A percentile compares a stretch with the other conserved stretches of the same genome.
These are phyloP conservation scores for Plasmodium vivax DNA, from an alignment of 169 alveolate genomes.

Conservation along the genomic window DNA sequence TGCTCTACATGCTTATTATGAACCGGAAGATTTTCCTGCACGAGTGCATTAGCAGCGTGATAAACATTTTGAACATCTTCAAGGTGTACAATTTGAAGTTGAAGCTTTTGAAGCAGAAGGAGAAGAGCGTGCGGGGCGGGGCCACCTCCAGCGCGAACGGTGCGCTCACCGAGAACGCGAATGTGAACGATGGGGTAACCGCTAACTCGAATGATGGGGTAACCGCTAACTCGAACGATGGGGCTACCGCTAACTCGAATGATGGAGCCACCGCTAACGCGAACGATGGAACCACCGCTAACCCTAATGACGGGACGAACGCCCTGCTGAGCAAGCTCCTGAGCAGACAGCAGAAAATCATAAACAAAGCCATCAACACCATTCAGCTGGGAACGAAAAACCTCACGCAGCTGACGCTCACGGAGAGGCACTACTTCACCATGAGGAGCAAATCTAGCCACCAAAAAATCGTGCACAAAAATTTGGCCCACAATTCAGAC, in stretches of 20 bases:
- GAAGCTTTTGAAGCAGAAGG: slow-evolving; percentile 66
- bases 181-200: background rate
- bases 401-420: slow-evolving; percentile 59
- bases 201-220: background rate
- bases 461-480: slow-evolving; percentile 37
- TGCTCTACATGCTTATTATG: slow-evolving; percentile 71
- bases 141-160: no score
- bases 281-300: background rate
- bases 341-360: slow-evolving; percentile 48
- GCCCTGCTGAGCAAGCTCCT: slow-evolving; percentile 1
- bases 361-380: slow-evolving; percentile 68
- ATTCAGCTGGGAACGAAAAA: slow-evolving; percentile 62
- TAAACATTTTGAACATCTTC: slow-evolving; percentile 66
- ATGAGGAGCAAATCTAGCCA: slow-evolving; percentile 24
- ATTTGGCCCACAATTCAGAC: slow-evolving; percentile 39
- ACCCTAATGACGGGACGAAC: background rate
- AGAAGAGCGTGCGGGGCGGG: background rate
- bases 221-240: background rate
- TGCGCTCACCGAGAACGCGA: background rate
- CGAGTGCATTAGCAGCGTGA: slow-evolving; percentile 61
- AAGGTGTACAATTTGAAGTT: slow-evolving; percentile 65
- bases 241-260: background rate
- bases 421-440: slow-evolving; percentile 73
- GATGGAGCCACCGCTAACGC: background rate
- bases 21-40: slow-evolving; percentile 68